Evolutionary conservation across 306 rosid genomes (phyloP).

Genomic region (Quercus robur): DNA sequence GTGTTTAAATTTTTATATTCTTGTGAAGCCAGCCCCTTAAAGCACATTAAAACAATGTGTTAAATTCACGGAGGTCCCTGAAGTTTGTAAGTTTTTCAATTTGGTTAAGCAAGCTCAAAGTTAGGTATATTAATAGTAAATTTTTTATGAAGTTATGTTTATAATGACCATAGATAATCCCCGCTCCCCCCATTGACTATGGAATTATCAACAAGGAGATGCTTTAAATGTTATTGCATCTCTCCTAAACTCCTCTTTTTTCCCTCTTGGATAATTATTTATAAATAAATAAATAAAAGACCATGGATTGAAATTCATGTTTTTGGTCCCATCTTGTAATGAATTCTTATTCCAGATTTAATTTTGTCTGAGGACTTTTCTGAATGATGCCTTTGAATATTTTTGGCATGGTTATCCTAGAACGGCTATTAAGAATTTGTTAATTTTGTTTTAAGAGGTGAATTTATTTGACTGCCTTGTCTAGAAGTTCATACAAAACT

Average conservation of each 20-base stretch:
- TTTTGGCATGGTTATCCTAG: too few relatives aligned
- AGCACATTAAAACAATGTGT: not conserved
- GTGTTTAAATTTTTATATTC: not conserved
- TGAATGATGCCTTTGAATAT: too few relatives aligned
- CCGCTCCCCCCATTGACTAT: too few relatives aligned
- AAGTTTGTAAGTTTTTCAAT: not conserved
- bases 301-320: not conserved
- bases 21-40: not conserved
- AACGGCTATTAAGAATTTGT: too few relatives aligned
- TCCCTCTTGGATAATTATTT: too few relatives aligned
- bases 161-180: not conserved
- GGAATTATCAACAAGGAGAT: too few relatives aligned
- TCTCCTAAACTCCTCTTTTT: too few relatives aligned
- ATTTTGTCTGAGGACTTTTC: not conserved
- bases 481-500: not conserved
- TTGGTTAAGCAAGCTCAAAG: too few relatives aligned
- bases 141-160: not conserved
- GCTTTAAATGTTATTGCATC: too few relatives aligned
- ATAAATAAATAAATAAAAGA: not conserved
- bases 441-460: not conserved
- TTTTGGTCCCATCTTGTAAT: not conserved
- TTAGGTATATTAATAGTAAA: not conserved
- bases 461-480: not conserved
- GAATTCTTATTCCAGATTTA: not conserved
- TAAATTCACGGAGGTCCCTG: not conserved